phyloP scores from a whole-genome alignment of 2,329 filamentous ascomycete genomes.

The Botryotinia globosa region DNA sequence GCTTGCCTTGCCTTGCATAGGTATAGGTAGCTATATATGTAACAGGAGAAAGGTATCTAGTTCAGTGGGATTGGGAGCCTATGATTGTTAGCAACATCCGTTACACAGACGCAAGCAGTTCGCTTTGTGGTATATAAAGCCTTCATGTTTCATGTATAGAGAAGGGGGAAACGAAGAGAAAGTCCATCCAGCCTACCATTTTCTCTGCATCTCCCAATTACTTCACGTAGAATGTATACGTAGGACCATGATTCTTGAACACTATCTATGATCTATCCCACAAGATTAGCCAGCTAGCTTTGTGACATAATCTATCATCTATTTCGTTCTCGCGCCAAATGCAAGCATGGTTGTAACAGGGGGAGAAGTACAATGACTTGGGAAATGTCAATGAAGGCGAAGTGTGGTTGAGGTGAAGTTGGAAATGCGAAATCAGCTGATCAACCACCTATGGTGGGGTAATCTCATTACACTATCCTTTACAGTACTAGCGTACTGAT shows the following conservation, averaged over 20 bases:
- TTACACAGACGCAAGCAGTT: neutral
- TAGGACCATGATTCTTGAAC: neutral
- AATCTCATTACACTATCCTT: neutral
- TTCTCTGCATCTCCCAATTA: neutral
- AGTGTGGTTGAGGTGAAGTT: slow-evolving; percentile 4
- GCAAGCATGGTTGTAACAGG: neutral
- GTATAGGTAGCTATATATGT: neutral
- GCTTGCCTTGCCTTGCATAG: neutral
- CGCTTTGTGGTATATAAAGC: neutral
- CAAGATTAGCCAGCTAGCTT: neutral
- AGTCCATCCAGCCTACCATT: neutral
- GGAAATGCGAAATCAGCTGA: slow-evolving; percentile 11
- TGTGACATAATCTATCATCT: neutral
- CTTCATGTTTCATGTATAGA: neutral
- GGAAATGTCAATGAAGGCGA: neutral
- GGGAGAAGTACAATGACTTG: neutral
- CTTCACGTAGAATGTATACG: neutral
- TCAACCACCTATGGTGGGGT: neutral
- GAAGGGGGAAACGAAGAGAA: neutral
- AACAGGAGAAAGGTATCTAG: neutral
- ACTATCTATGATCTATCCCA: neutral
- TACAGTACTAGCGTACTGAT: neutral
- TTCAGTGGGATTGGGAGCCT: no score
- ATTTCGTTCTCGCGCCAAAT: neutral
- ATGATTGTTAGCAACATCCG: neutral